phyloP scores from a whole-genome alignment of 345 rosid species.

The Citrus hindsii region DNA sequence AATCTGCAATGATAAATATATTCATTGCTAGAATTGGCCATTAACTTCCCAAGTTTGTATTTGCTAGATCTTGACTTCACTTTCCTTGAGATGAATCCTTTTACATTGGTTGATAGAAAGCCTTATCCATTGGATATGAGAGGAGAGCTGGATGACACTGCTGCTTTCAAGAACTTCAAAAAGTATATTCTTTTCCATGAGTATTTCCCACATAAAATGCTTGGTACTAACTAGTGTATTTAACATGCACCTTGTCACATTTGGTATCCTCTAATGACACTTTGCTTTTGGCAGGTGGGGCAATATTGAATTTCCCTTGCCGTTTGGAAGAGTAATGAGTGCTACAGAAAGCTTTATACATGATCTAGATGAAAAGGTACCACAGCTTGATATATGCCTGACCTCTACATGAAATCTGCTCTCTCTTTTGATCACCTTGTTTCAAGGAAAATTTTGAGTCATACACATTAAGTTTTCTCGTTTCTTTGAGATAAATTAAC shows the following conservation, averaged over 20 bases:
- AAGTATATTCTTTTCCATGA: constrained; percentile 42
- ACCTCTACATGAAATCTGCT: constrained; percentile 1
- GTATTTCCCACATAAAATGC: no score
- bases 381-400: neutral
- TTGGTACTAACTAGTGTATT: neutral
- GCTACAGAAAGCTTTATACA: constrained; percentile 84
- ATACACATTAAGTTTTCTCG: neutral
- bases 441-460: constrained; percentile 5
- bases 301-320: constrained; percentile 82
- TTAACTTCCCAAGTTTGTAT: constrained; percentile 13
- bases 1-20: neutral
- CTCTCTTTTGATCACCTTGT: constrained; percentile 3
- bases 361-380: constrained; percentile 95
- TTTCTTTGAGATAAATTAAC: neutral
- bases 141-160: constrained; percentile 97
- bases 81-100: constrained; percentile 98
- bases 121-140: constrained; percentile 99
- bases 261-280: constrained; percentile 14
- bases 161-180: constrained; percentile 96
- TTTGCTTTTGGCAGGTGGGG: constrained; percentile 70
- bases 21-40: constrained; percentile 2
- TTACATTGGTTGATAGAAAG: constrained; percentile 81
- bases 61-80: constrained; percentile 88
- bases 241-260: neutral
- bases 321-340: constrained; percentile 96